Conservation (phyloP, 345 rosid species). For the Pistacia vera region DNA sequence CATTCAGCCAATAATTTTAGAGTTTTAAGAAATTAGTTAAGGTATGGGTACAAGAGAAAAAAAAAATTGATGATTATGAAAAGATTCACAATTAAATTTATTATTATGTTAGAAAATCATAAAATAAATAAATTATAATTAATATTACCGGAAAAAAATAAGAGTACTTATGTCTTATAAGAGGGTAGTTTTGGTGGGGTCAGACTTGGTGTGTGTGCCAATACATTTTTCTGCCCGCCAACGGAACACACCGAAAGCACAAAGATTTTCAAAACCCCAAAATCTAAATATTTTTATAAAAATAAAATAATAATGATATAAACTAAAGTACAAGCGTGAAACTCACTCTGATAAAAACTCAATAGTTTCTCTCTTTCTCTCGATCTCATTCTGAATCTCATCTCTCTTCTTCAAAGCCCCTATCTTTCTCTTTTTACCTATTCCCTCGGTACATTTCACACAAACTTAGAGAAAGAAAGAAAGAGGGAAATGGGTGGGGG, state of each 20-base stretch:
- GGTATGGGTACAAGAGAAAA: no score
- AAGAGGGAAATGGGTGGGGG: constrained; percentile 32
- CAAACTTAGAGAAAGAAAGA: constrained; percentile 14
- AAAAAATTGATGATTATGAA: no score
- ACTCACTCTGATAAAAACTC: constrained; percentile 49
- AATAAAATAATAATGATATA: background rate
- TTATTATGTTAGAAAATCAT: no score
- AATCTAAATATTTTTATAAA: background rate
- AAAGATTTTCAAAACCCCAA: constrained; percentile 23
- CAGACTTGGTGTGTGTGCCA: constrained; percentile 53
- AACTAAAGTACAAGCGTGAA: constrained; percentile 55
- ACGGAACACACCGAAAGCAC: constrained; percentile 48
- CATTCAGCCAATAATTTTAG: no score
- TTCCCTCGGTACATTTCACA: constrained; percentile 17
- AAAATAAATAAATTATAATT: no score
- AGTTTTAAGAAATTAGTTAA: no score
- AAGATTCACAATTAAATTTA: no score
- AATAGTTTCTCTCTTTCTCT: constrained; percentile 27
- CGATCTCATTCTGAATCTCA: constrained; percentile 27
- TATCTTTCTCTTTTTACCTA: background rate
- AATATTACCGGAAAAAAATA: no score
- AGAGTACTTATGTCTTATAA: no score
- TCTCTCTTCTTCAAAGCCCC: constrained; percentile 20
- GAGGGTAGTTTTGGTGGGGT: constrained; percentile 43
- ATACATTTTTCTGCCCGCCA: constrained; percentile 39